A percentile compares a stretch with the other conserved stretches of the same genome.
Conservation (phyloP, 495 filamentous ascomycete species). For the Penicillium robsamsonii region DNA sequence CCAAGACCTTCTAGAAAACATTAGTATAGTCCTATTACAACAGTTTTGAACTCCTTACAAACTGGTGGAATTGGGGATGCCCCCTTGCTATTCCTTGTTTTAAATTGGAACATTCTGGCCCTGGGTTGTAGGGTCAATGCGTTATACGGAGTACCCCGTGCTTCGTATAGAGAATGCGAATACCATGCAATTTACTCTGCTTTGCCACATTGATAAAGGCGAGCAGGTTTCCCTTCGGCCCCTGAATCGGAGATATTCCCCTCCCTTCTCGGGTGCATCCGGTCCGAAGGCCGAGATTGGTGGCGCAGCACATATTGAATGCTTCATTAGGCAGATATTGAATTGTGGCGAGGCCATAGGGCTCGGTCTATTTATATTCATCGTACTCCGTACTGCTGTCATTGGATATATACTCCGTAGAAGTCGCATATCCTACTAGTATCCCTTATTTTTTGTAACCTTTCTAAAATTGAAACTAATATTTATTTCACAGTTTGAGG, state of each 20-base stretch:
- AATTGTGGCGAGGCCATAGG: neutral
- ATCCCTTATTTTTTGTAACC: neutral
- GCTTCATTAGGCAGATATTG: neutral
- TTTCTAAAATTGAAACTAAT: neutral
- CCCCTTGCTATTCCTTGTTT: neutral
- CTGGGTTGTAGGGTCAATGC: neutral
- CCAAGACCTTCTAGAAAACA: conserved; percentile 8
- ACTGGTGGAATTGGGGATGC: neutral
- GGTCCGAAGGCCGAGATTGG: neutral
- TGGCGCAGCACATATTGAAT: neutral
- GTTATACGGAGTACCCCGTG: too few relatives aligned
- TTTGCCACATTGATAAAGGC: neutral
- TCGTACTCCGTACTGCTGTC: neutral
- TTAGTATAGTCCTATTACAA: neutral
- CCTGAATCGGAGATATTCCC: neutral
- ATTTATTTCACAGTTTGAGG: too few relatives aligned
- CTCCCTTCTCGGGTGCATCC: neutral
- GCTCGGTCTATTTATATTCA: neutral
- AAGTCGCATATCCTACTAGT: neutral
- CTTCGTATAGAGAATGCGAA: neutral
- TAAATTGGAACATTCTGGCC: neutral
- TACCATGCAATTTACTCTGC: neutral
- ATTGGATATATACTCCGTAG: neutral
- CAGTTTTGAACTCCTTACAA: neutral
- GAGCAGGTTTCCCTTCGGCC: neutral